Evolutionary conservation across 106 monocot species (phyloP), one percentile per base, ranked within the genome.

Genomic region (Phalaenopsis aphrodite): DNA sequence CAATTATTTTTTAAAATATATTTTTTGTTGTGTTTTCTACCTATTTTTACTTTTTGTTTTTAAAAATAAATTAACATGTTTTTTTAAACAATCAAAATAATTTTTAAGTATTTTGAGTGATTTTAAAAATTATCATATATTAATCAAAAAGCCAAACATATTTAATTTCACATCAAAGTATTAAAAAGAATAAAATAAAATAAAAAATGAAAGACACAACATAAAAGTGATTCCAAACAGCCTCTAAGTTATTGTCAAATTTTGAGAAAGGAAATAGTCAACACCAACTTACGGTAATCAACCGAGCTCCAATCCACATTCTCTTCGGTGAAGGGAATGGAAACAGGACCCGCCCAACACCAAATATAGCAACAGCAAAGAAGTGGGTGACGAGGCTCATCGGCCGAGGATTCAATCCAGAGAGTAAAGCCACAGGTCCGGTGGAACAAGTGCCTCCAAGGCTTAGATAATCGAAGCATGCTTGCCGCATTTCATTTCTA

Each of bases 331-430:
- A 92, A 81, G 97, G 97, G 78, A 94, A 87, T 42, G 97, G 97
- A 24, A 94, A 57, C 52, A 98, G 18, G 16, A 98, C 78, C 18
- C 92, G 92, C 8, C 97, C 94, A 80, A 98, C 90, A 38, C 97
- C 97, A 88, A 92, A 94, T 65, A 94, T 85, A 16, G 90, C 92
- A 81, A 94, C 90, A 75, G 94, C 97, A 85, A 98, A 94, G 89
- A 98, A 98, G 77, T 98, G 97, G 39, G 80, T 82, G 39, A 98
- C 89, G 82, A 98, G 84, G 80, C 81, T 89, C 77, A 94, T 41
- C 0, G 97, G 97, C 2, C 94, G 90, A 36, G 94, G 94, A 55
- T 91, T 92, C 19, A 94, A 87, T 64, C 94, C 94, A n/a, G 92
- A 92, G 30, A 98, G 84, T 41, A 98, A 77, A 30, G 97, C 71